A percentile compares a stretch with the other conserved stretches of the same genome.
These are phyloP conservation scores for Botrytis sinoallii DNA, from an alignment of 2,329 filamentous ascomycete genomes.

Conservation along the genomic window DNA sequence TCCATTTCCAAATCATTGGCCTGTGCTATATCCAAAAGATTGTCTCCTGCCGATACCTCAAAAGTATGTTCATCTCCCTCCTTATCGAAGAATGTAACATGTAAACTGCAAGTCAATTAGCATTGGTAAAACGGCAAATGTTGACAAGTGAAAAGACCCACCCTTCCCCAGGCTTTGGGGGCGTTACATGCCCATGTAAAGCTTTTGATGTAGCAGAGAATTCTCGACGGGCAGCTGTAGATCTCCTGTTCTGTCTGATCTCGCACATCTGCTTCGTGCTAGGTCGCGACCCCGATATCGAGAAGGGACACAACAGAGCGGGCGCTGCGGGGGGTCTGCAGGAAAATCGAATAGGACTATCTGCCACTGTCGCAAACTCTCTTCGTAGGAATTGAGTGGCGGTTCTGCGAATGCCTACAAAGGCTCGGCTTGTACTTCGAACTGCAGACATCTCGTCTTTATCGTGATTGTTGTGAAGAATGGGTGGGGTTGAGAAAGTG, in stretches of 20 bases:
- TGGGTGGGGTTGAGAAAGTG: not conserved
- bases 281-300: conserved; percentile 13
- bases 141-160: conserved; percentile 45
- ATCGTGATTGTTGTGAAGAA: not conserved
- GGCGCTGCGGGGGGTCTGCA: conserved; percentile 10
- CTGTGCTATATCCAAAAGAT: conserved; percentile 92
- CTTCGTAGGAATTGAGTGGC: conserved; percentile 22
- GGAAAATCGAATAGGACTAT: conserved; percentile 16
- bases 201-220: conserved; percentile 64
- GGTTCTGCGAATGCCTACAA: conserved; percentile 20
- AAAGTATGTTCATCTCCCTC: conserved; percentile 74
- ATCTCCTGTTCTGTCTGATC: conserved; percentile 5
- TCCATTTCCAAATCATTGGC: conserved; percentile 97
- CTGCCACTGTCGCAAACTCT: conserved; percentile 19
- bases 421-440: conserved; percentile 17
- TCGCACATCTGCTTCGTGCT: conserved; percentile 15
- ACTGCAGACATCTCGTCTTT: conserved; percentile 24
- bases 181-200: conserved; percentile 74
- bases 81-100: conserved; percentile 92
- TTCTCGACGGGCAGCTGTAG: conserved; percentile 29
- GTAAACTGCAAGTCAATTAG: conserved; percentile 55
- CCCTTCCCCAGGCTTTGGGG: conserved; percentile 91
- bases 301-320: conserved; percentile 10
- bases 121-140: not conserved
- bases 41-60: conserved; percentile 81